phyloP scores from a whole-genome alignment of 345 rosid species.

The Pistacia atlantica region DNA sequence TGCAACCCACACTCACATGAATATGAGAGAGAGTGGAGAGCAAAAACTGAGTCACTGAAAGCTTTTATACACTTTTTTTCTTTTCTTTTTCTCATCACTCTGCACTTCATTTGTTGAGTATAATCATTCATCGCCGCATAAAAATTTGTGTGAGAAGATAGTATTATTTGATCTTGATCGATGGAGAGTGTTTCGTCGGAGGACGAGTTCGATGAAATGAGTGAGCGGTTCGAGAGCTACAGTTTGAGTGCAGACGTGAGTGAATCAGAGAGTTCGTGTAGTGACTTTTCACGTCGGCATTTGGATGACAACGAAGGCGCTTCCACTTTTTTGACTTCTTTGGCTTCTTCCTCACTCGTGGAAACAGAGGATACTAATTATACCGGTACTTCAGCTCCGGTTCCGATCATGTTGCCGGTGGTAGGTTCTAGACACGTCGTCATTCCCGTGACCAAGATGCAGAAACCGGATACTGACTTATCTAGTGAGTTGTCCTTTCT shows the following conservation, averaged over 20 bases:
- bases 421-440: slow-evolving; percentile 19
- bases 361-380: neutral
- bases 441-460: slow-evolving; percentile 10
- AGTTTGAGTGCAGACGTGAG: slow-evolving; percentile 37
- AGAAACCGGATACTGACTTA: slow-evolving; percentile 16
- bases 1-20: neutral
- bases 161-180: neutral
- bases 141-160: neutral
- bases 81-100: slow-evolving; percentile 2
- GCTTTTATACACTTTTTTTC: slow-evolving; percentile 11
- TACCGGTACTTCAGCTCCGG: slow-evolving; percentile 4
- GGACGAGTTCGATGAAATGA: slow-evolving; percentile 25
- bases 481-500: slow-evolving; percentile 22
- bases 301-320: neutral
- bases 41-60: neutral
- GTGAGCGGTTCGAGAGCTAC: slow-evolving; percentile 35
- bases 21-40: neutral
- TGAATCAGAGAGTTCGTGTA: slow-evolving; percentile 32
- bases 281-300: slow-evolving; percentile 23
- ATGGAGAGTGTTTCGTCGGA: slow-evolving; percentile 37
- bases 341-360: slow-evolving; percentile 20
- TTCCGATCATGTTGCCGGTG: slow-evolving; percentile 30
- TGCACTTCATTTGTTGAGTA: neutral
- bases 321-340: slow-evolving; percentile 18
- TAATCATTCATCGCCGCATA: neutral